Base-by-base conservation (phyloP, 2,329 filamentous ascomycete species). In the Nigrospora osmanthi region DNA sequence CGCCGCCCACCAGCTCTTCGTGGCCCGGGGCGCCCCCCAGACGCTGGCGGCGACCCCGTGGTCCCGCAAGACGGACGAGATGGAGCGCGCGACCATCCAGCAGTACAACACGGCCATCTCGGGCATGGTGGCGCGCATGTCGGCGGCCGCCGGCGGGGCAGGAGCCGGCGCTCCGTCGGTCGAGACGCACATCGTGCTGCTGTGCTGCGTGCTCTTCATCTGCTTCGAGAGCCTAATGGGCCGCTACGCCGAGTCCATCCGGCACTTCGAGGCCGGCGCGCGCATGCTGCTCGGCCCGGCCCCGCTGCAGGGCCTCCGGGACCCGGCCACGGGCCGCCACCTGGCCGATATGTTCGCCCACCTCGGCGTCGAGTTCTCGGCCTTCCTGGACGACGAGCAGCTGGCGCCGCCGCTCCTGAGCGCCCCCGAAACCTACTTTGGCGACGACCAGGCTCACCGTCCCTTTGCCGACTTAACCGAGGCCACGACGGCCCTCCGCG, bases 71-170 rank as follows among this genome's bases (percentile, higher is more conserved):
- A 41, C 39, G 16, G 23, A 28, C 23, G 31, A 34, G 12, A 31
- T 33, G 39, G 39, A 41, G 39, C 32, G 34, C 6, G 39, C 39
- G 9, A 33, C 39, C 2, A 41, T 41, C 5, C 39, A 41, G 39
- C 39, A 41, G 31, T 41, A 41, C 31, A 41, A 41, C 31, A 13
- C 16, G 16, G 39, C 39, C 39, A 41, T 41, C 12, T 41, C 39
- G 16, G 34, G 39, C 31, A 31, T 41, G 39, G 39, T 41, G 12
- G 34, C 7, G 39, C 31, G 31, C 39, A 41, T 41, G 39, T 41
- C 39, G 16, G 32, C 39, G 16, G 31, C 23, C 5, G 23, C 23
- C 4, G 23, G 23, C 23, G 9, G 23, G 23, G 23, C 7, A 4
- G 23, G 9, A 6, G 23, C 15, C 7, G 34, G 34, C 31, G n/a